Conservation (phyloP, 305 asterid genomes). For the Fraxinus sp. region DNA sequence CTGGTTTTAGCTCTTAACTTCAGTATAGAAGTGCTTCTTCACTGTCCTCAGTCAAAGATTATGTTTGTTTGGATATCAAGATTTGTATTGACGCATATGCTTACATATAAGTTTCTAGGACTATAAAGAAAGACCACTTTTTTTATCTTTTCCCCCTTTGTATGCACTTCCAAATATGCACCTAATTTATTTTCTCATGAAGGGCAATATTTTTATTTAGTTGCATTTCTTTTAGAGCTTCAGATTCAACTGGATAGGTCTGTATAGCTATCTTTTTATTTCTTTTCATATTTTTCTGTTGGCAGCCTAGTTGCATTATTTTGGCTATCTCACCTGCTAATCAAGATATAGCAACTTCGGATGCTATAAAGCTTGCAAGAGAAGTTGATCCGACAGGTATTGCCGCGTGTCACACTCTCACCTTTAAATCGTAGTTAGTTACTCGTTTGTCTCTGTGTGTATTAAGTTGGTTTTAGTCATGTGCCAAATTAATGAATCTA, state of each 20-base stretch:
- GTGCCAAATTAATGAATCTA: slow-evolving; percentile 13
- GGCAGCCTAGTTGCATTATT: slow-evolving; percentile 89
- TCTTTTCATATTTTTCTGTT: slow-evolving; percentile 24
- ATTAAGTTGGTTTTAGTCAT: not conserved
- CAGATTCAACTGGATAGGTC: slow-evolving; percentile 2
- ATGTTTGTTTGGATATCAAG: not conserved
- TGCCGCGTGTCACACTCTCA: not conserved
- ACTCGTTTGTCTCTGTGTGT: slow-evolving; percentile 10
- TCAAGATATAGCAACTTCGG: slow-evolving; percentile 98
- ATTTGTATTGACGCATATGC: not conserved
- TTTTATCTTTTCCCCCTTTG: slow-evolving; percentile 1
- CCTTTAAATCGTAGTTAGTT: slow-evolving; percentile 13
- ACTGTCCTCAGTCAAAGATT: not conserved
- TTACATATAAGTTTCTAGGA: slow-evolving; percentile 2
- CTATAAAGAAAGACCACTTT: not conserved
- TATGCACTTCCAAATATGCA: not conserved
- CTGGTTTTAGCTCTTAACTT: not conserved
- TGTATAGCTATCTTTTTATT: not conserved
- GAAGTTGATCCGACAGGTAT: slow-evolving; percentile 96
- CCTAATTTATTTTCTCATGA: not conserved
- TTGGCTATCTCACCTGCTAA: slow-evolving; percentile 98
- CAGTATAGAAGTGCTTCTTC: not conserved
- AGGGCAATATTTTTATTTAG: slow-evolving; percentile 8
- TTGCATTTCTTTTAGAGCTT: slow-evolving; percentile 13
- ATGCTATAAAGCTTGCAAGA: slow-evolving; percentile 93